Conservation (phyloP, 768 basidiomycete species). For the Xerocomellus amylosporus region DNA sequence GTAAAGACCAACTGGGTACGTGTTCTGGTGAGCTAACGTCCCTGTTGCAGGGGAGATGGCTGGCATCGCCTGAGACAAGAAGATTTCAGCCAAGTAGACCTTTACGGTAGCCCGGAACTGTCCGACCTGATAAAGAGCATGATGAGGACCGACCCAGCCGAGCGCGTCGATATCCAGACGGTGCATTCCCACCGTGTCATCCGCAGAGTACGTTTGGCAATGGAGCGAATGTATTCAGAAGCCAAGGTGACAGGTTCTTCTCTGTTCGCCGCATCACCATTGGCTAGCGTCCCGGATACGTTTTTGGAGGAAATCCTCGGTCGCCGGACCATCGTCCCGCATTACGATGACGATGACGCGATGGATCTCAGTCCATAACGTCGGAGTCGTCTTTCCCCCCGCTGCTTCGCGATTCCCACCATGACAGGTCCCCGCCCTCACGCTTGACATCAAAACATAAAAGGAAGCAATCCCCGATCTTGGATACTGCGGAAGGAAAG, state of each 20-base stretch:
- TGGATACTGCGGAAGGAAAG: slow-evolving; percentile 20
- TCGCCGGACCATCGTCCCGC: slow-evolving; percentile 10
- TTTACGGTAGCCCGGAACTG: slow-evolving; percentile 63
- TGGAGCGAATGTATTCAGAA: slow-evolving; percentile 51
- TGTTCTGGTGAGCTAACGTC: slow-evolving; percentile 14
- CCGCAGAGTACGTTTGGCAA: slow-evolving; percentile 54
- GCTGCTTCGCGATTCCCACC: slow-evolving; percentile 1
- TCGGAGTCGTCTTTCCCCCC: neutral
- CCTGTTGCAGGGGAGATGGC: slow-evolving; percentile 67
- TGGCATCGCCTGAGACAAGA: slow-evolving; percentile 93
- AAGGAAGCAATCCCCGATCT: slow-evolving; percentile 12
- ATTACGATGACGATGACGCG: slow-evolving; percentile 26
- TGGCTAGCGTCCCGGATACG: slow-evolving; percentile 56
- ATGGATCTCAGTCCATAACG: slow-evolving; percentile 43
- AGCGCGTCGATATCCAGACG: slow-evolving; percentile 54
- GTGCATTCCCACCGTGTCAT: slow-evolving; percentile 66
- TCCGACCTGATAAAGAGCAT: slow-evolving; percentile 66
- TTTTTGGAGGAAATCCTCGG: slow-evolving; percentile 67
- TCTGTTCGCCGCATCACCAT: slow-evolving; percentile 57
- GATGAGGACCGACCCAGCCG: slow-evolving; percentile 69
- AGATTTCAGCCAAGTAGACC: slow-evolving; percentile 84
- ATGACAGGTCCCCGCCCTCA: slow-evolving; percentile 4
- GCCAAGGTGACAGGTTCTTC: slow-evolving; percentile 35
- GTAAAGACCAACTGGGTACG: slow-evolving; percentile 34
- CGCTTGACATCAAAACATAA: slow-evolving; percentile 1